Evolutionary conservation across 1,284 basidiomycete species (phyloP), one percentile per base, ranked within the genome.

Genomic region (Sporisorium reilianum): DNA sequence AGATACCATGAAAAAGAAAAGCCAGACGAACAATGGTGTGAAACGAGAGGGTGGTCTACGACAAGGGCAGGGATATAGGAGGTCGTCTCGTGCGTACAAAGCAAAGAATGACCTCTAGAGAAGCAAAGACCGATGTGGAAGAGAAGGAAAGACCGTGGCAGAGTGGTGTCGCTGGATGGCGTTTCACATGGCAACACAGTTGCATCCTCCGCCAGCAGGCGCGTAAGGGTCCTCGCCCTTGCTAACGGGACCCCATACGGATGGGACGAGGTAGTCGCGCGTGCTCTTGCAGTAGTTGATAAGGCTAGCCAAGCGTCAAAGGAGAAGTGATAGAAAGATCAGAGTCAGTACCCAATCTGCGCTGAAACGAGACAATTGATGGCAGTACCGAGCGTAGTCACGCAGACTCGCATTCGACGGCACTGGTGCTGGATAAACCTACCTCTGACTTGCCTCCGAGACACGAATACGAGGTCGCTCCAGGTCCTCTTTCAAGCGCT

Each of bases 201-300:
- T 71, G 73, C 91, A 91, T 52, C 90, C 84, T 49, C 80, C 81
- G 11, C 80, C 80, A 74, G 89, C 90, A 64, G 91, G 91, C 61
- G 91, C 92, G 85, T 93, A 95, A 51, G 94, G 94, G 84, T 95
- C 93, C 84, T 95, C 92, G 71, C 89, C 89, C 86, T 93, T 95
- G 82, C 89, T 90, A 32, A 94, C 89, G 20, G 92, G 91, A n/a
- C 95, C 95, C 95, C 95, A 97, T 44, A 96, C 91, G 34, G 91
- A 92, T 5, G 94, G 93, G 81, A 93, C 92, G 70, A 95, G 89
- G 80, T 91, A 92, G 86, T 97, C 95, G 80, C 90, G 91, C 34
- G 93, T 96, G 28, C 89, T 90, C 86, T 93, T 93, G 89, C 93
- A 94, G 85, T 93, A 96, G 59, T 91, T 90, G 83, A 97, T 96